Conservation (phyloP, 768 basidiomycete species). For the Calocybe indica region DNA sequence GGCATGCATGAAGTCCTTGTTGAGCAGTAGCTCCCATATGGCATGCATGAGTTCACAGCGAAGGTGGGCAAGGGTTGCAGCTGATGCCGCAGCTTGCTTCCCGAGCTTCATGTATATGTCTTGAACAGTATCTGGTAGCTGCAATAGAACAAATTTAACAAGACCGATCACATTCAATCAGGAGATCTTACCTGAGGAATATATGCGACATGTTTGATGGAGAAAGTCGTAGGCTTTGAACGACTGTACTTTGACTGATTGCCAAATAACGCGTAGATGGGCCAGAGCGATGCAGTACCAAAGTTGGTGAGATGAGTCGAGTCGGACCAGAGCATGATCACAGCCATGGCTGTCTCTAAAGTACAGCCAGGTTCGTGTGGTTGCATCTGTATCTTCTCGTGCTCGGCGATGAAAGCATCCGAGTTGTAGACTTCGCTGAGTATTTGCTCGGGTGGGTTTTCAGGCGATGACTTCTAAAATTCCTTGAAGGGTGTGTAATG, state of each 20-base stretch:
- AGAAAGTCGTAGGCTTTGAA: slow-evolving; percentile 16
- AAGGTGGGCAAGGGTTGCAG: slow-evolving; percentile 21
- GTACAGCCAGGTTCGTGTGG: slow-evolving; percentile 7
- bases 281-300: slow-evolving; percentile 30
- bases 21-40: slow-evolving; percentile 19
- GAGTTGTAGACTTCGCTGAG: slow-evolving; percentile 15
- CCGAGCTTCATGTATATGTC: slow-evolving; percentile 13
- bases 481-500: slow-evolving; percentile 15
- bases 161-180: not conserved
- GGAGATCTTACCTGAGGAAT: slow-evolving; percentile 25
- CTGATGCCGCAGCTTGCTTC: slow-evolving; percentile 2
- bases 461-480: slow-evolving; percentile 6
- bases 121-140: slow-evolving; percentile 25
- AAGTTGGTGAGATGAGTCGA: slow-evolving; percentile 29
- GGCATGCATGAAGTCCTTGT: slow-evolving; percentile 19
- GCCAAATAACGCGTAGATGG: slow-evolving; percentile 31
- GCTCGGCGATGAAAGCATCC: slow-evolving; percentile 10
- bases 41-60: slow-evolving; percentile 24
- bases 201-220: slow-evolving; percentile 34
- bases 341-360: slow-evolving; percentile 19
- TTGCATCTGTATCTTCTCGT: slow-evolving; percentile 8
- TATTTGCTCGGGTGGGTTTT: slow-evolving; percentile 2
- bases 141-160: not conserved
- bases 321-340: slow-evolving; percentile 27
- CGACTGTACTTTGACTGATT: slow-evolving; percentile 32